Base-by-base conservation (phyloP, 2,329 filamentous ascomycete genomes). In the Colletotrichum lentis region DNA sequence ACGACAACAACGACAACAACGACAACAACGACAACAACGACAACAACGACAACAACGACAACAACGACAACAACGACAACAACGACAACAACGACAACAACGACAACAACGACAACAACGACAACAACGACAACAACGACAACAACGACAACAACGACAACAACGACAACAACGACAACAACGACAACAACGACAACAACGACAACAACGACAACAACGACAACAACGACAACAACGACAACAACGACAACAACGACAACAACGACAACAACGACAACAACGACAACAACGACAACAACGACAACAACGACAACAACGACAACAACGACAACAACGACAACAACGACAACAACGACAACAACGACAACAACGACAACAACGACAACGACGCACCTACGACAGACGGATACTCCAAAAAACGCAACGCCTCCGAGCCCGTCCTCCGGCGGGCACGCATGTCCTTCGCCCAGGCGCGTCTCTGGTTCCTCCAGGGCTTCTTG, bases 401-500 rank as follows among this genome's bases (percentile, higher is more conserved):
- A 4, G 24, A 24, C 24, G 24, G 20, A 35, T 62, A 54, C 14
- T 39, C 16, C 37, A 47, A 59, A 16, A 39, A 64, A 11, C 14
- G 27, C 20, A 44, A 43, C 7, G 24, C 39, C 5, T 27, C 46
- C 0, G 46, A 27, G 1, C 39, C 44, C 0, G n/a, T 60, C 0
- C 24, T 53, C 27, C 1, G 47, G 16, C n/a, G 47, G 14, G 62
- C 62, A 0, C 54, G 37, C 4, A 78, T 83, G 67, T 82, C 81
- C 3, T 75, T 75, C n/a, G 77, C 73, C 8, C 81, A 84, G 69
- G 74, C 77, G 0, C 73, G 80, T 0, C 80, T 83, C 68, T 84
- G 80, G 80, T 80, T 81, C 64, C 67, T 80, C 0, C 67, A 70
- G 4, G 64, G 73, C 7, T 74, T 73, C 3, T 31, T 81, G 3